A percentile compares a stretch with the other conserved stretches of the same genome.
These are phyloP conservation scores for Notholithocarpus densiflorus DNA, from an alignment of 306 rosid genomes.

Conservation along the genomic window DNA sequence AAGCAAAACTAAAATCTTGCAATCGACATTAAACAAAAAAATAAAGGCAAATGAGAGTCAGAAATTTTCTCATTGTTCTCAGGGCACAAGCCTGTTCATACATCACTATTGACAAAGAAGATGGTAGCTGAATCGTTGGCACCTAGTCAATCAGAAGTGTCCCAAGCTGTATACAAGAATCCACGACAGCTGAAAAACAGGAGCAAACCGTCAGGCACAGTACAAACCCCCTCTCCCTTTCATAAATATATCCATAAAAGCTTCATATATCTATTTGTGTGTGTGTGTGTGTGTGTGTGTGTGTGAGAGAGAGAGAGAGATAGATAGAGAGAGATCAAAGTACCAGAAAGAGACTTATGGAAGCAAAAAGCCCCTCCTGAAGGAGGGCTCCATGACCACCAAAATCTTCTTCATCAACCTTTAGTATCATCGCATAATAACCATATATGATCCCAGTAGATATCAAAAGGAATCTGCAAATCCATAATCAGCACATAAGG, in stretches of 20 bases:
- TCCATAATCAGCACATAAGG: neutral
- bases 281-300: neutral
- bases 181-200: conserved; percentile 81
- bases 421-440: conserved; percentile 76
- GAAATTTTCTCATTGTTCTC: conserved; percentile 23
- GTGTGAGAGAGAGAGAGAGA: neutral
- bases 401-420: conserved; percentile 93
- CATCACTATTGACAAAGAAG: conserved; percentile 16
- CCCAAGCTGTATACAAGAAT: conserved; percentile 86
- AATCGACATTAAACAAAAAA: conserved; percentile 6
- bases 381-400: conserved; percentile 99
- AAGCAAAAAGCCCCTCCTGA: conserved; percentile 97
- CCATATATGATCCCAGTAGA: conserved; percentile 76
- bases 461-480: conserved; percentile 68
- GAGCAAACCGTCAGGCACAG: conserved; percentile 7
- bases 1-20: conserved; percentile 40
- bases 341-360: conserved; percentile 94
- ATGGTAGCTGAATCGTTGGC: conserved; percentile 28
- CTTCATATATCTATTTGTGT: neutral
- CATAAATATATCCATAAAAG: neutral
- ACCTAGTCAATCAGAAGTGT: conserved; percentile 66
- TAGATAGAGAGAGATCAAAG: conserved; percentile 2
- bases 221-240: neutral
- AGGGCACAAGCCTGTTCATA: conserved; percentile 17
- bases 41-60: conserved; percentile 27